Evolutionary conservation across 148 eudicot genomes (phyloP).

Genomic region (Chenopodium berlandieri): DNA sequence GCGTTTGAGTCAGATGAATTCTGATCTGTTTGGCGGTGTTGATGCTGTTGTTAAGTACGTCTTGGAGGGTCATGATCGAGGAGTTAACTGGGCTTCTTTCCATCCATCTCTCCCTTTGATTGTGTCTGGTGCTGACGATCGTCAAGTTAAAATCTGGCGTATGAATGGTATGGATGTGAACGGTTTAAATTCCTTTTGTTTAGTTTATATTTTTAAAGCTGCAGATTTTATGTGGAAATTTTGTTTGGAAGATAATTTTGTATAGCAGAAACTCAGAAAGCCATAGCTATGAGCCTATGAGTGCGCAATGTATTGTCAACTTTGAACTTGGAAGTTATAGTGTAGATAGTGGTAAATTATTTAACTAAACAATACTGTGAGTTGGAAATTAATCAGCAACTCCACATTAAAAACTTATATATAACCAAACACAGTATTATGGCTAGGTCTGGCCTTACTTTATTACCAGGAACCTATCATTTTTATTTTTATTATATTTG

Average conservation of each 20-base stretch:
- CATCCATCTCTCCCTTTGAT: slow-evolving; percentile 77
- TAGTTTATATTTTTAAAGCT: neutral
- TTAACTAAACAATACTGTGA: neutral
- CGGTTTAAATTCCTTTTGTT: neutral
- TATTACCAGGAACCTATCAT: neutral
- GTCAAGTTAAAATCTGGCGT: slow-evolving; percentile 82
- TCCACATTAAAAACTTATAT: neutral
- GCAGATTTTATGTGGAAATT: neutral
- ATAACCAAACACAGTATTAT: neutral
- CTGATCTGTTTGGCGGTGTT: slow-evolving; percentile 82
- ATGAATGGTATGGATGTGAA: slow-evolving; percentile 59
- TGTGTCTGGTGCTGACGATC: slow-evolving; percentile 85
- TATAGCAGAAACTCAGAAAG: neutral
- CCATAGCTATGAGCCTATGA: neutral
- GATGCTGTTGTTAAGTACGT: slow-evolving; percentile 83
- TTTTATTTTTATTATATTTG: neutral
- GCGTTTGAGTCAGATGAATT: slow-evolving; percentile 84
- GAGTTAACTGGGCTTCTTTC: slow-evolving; percentile 96
- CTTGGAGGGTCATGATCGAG: slow-evolving; percentile 95
- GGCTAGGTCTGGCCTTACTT: neutral
- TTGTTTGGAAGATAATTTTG: neutral
- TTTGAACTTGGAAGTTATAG: neutral
- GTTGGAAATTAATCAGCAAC: neutral
- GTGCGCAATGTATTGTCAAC: neutral
- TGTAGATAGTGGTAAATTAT: neutral